Conservation (phyloP, 805 yeast genomes). For the Yarrowia bubula region DNA sequence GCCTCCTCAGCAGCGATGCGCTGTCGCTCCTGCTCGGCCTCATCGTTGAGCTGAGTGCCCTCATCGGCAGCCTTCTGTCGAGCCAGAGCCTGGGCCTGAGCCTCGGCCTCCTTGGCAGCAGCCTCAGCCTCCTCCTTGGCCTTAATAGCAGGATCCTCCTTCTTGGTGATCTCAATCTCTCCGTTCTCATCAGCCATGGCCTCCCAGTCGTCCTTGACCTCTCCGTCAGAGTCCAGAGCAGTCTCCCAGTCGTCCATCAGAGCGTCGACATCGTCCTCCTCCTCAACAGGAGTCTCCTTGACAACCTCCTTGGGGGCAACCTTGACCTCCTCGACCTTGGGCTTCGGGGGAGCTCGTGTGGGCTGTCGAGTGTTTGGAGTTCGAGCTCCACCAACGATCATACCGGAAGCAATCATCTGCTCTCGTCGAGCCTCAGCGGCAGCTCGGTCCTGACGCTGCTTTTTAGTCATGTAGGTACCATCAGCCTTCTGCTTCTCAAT, state of each 20-base stretch:
- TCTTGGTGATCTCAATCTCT: slow-evolving; percentile 28
- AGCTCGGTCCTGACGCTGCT: slow-evolving; percentile 90
- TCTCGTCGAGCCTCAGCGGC: slow-evolving; percentile 85
- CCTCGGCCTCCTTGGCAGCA: slow-evolving; percentile 36
- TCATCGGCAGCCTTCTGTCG: slow-evolving; percentile 34
- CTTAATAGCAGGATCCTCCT: slow-evolving; percentile 31
- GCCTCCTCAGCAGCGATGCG: slow-evolving; percentile 29
- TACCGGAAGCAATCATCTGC: slow-evolving; percentile 70
- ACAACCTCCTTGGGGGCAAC: slow-evolving; percentile 34
- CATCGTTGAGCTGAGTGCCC: slow-evolving; percentile 37
- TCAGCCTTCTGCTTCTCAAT: slow-evolving; percentile 92
- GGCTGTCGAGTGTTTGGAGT: slow-evolving; percentile 38
- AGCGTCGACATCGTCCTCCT: slow-evolving; percentile 42
- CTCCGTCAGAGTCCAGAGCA: slow-evolving; percentile 53
- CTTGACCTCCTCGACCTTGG: slow-evolving; percentile 31
- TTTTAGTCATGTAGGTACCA: slow-evolving; percentile 90
- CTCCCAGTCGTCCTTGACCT: slow-evolving; percentile 42
- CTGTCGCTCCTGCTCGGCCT: slow-evolving; percentile 34
- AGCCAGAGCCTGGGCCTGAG: slow-evolving; percentile 37
- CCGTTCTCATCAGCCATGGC: slow-evolving; percentile 30
- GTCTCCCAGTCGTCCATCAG: slow-evolving; percentile 87
- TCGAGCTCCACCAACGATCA: slow-evolving; percentile 62
- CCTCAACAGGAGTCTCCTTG: slow-evolving; percentile 35
- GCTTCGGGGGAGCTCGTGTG: slow-evolving; percentile 9
- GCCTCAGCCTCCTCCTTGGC: slow-evolving; percentile 36